These are phyloP conservation scores for Mediolabrus comicus DNA, from an alignment of 108 stramenopile genomes.

Conservation along the genomic window DNA sequence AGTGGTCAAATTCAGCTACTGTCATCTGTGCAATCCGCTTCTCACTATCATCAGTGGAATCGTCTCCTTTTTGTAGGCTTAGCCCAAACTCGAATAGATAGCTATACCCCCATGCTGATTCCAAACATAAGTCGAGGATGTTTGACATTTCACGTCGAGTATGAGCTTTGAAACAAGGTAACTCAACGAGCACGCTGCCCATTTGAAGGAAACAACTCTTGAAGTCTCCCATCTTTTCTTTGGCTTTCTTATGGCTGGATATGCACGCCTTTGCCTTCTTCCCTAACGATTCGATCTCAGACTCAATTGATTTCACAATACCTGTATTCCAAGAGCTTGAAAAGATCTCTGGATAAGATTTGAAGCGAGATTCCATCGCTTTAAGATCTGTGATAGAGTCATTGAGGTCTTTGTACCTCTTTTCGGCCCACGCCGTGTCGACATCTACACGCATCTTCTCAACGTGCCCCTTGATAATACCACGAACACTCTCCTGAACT, in stretches of 20 bases:
- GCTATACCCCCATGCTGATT: constrained; percentile 54
- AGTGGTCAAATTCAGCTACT: constrained; percentile 55
- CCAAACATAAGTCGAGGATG: constrained; percentile 53
- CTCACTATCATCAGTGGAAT: constrained; percentile 37
- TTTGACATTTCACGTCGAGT: constrained; percentile 51
- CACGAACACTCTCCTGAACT: constrained; percentile 20
- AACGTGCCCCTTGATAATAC: constrained; percentile 41
- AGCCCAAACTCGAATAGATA: constrained; percentile 65
- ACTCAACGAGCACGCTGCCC: constrained; percentile 57
- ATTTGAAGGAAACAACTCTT: constrained; percentile 52
- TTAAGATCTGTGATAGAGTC: constrained; percentile 49
- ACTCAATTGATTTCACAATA: constrained; percentile 42
- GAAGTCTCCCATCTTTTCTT: constrained; percentile 48
- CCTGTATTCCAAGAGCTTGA: constrained; percentile 53
- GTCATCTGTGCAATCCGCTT: constrained; percentile 55
- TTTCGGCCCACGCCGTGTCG: constrained; percentile 45
- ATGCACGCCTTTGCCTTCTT: constrained; percentile 35
- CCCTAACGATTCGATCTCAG: constrained; percentile 47
- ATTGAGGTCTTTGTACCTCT: constrained; percentile 59
- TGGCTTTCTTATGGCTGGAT: constrained; percentile 34
- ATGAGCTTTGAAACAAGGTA: constrained; percentile 46
- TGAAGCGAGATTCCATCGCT: constrained; percentile 51
- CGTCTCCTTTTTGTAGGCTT: constrained; percentile 50
- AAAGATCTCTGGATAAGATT: constrained; percentile 49
- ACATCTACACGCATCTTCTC: constrained; percentile 47